Evolutionary conservation across 805 yeast genomes (phyloP).

Genomic region (Candida anglica): DNA sequence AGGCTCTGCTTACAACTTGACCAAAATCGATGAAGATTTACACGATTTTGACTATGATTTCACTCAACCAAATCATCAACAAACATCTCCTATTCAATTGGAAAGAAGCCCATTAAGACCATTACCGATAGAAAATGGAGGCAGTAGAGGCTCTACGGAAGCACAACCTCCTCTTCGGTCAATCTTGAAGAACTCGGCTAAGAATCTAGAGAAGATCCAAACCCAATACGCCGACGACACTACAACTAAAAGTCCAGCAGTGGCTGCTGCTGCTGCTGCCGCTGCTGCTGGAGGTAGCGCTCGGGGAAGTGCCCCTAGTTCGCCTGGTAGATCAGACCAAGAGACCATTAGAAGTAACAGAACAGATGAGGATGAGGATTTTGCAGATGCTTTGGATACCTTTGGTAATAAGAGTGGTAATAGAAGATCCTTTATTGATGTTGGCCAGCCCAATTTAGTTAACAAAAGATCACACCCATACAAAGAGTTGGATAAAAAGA

Average conservation of each 20-base stretch:
- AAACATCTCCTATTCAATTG: no score
- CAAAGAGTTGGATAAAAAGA: neutral
- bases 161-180: conserved; percentile 27
- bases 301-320: conserved; percentile 1
- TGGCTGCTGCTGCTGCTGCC: conserved; percentile 1
- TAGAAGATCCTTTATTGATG: conserved; percentile 4
- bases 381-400: conserved; percentile 6
- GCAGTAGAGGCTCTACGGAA: no score
- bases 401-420: no score
- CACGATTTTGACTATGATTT: conserved; percentile 40
- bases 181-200: conserved; percentile 26
- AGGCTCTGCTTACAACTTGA: conserved; percentile 17
- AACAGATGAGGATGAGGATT: conserved; percentile 7
- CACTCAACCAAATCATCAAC: no score
- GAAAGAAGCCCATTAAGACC: no score
- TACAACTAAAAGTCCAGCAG: neutral
- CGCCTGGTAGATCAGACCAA: no score
- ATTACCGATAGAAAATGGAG: no score
- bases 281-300: conserved; percentile 1
- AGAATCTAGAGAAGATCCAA: conserved; percentile 1
- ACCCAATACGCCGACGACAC: conserved; percentile 6
- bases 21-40: conserved; percentile 40
- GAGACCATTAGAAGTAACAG: no score
- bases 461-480: conserved; percentile 3
- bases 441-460: neutral